phyloP scores from a whole-genome alignment of 2,329 filamentous ascomycete genomes.

The Stagonosporopsis chrysanthemi region DNA sequence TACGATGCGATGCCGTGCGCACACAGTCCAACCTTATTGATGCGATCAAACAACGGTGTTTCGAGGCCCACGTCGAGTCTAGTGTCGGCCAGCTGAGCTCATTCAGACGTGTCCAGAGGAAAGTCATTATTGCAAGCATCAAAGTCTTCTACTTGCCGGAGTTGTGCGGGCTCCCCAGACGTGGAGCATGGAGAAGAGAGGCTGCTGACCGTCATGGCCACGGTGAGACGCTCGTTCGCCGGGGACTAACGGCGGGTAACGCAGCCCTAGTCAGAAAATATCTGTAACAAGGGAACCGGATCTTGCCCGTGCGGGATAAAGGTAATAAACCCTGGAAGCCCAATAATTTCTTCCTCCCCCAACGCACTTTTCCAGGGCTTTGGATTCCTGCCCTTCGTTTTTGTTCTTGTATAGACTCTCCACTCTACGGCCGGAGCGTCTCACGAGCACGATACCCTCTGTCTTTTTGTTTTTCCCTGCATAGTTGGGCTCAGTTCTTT shows the following conservation, averaged over 20 bases:
- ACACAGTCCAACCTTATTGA: neutral
- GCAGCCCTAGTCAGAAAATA: constrained; percentile 12
- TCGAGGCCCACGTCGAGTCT: neutral
- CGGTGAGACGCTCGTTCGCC: constrained; percentile 7
- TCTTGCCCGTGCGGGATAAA: constrained; percentile 21
- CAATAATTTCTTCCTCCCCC: constrained; percentile 9
- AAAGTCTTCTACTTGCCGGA: constrained; percentile 1
- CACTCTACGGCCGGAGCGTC: constrained; percentile 39
- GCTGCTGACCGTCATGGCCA: constrained; percentile 17
- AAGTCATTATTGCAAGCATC: neutral
- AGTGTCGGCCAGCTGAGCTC: neutral
- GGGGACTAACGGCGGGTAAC: constrained; percentile 14
- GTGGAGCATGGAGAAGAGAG: neutral
- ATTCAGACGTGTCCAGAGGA: neutral
- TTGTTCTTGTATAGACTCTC: constrained; percentile 40
- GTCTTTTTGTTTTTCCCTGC: constrained; percentile 9
- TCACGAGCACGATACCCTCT: constrained; percentile 34
- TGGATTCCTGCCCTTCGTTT: constrained; percentile 25
- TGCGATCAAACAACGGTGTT: neutral
- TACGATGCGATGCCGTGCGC: neutral
- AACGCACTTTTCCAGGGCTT: constrained; percentile 13
- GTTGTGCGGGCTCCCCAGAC: constrained; percentile 13
- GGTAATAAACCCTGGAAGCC: constrained; percentile 15
- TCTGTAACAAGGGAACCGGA: constrained; percentile 2
- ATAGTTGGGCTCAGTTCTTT: constrained; percentile 15